phyloP scores from a whole-genome alignment of 2,329 filamentous ascomycete species.

The Stachybotrys chartarum region DNA sequence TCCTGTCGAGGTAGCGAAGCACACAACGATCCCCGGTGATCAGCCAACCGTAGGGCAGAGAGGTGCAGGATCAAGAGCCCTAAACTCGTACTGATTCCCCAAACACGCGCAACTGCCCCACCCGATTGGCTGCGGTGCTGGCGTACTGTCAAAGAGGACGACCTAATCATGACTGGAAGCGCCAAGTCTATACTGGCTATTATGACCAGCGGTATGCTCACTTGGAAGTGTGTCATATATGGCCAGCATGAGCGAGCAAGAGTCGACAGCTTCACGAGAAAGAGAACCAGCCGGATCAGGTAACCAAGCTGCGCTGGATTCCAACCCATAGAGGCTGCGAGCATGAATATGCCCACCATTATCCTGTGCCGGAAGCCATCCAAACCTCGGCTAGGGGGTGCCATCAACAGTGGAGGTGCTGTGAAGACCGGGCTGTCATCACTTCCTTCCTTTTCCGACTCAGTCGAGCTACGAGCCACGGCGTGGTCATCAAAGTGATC shows the following conservation, averaged over 20 bases:
- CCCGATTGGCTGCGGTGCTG: slow-evolving; percentile 9
- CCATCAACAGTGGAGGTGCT: slow-evolving; percentile 40
- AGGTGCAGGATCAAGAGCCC: slow-evolving; percentile 26
- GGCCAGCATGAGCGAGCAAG: slow-evolving; percentile 66
- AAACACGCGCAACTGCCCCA: slow-evolving; percentile 10
- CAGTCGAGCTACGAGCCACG: background rate
- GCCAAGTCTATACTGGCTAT: slow-evolving; percentile 63
- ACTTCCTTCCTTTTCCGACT: slow-evolving; percentile 6
- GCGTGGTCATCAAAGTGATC: slow-evolving; percentile 22
- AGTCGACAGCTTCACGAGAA: slow-evolving; percentile 61
- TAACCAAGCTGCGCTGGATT: slow-evolving; percentile 22
- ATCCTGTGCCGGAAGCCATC: slow-evolving; percentile 25
- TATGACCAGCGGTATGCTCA: slow-evolving; percentile 60
- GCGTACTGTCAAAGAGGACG: slow-evolving; percentile 1
- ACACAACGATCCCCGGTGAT: slow-evolving; percentile 25
- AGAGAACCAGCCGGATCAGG: slow-evolving; percentile 49
- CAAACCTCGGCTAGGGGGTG: slow-evolving; percentile 34
- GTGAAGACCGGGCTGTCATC: slow-evolving; percentile 6
- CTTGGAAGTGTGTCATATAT: slow-evolving; percentile 54
- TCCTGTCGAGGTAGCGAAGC: slow-evolving; percentile 12
- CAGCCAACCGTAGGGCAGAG: slow-evolving; percentile 24
- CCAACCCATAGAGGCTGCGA: slow-evolving; percentile 14
- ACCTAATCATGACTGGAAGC: slow-evolving; percentile 19
- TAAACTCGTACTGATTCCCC: slow-evolving; percentile 22
- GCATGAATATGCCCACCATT: slow-evolving; percentile 25